phyloP scores from a whole-genome alignment of 2,329 filamentous ascomycete genomes.

The Colletotrichum liaoningense region DNA sequence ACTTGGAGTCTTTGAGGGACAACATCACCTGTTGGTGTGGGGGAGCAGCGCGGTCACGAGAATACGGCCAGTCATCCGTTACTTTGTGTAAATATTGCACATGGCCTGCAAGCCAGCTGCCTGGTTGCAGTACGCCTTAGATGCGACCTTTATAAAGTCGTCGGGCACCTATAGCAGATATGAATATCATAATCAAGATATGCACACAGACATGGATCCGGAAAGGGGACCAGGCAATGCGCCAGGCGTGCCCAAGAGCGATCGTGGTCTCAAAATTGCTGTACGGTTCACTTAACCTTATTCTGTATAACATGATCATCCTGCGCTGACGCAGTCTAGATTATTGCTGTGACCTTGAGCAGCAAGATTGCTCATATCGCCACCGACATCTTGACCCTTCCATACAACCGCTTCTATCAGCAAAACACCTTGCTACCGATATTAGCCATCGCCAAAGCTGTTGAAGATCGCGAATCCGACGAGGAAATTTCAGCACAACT shows the following conservation, averaged over 20 bases:
- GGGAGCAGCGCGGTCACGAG: slow-evolving; percentile 26
- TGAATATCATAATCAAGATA: not conserved
- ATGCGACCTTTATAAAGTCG: slow-evolving; percentile 17
- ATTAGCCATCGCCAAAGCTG: slow-evolving; percentile 35
- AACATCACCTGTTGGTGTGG: slow-evolving; percentile 24
- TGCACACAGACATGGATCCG: slow-evolving; percentile 1
- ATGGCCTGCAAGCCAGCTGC: not conserved
- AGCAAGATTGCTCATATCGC: slow-evolving; percentile 27
- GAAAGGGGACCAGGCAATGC: slow-evolving; percentile 13
- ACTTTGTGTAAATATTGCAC: not conserved
- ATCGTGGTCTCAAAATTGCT: slow-evolving; percentile 17
- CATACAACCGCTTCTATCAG: slow-evolving; percentile 42
- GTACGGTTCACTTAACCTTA: not conserved
- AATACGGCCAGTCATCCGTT: slow-evolving; percentile 27
- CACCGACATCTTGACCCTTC: slow-evolving; percentile 39
- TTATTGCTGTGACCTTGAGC: slow-evolving; percentile 17
- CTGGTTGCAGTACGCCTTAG: not conserved
- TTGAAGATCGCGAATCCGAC: slow-evolving; percentile 27
- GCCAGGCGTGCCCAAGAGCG: slow-evolving; percentile 24
- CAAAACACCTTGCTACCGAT: slow-evolving; percentile 42
- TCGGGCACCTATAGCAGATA: not conserved
- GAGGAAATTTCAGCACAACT: slow-evolving; percentile 37
- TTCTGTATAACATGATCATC: not conserved
- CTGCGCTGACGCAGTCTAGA: slow-evolving; percentile 18
- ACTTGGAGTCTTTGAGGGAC: slow-evolving; percentile 8